phyloP scores from a whole-genome alignment of 2,329 filamentous ascomycete genomes.

The Fusarium domesticum region DNA sequence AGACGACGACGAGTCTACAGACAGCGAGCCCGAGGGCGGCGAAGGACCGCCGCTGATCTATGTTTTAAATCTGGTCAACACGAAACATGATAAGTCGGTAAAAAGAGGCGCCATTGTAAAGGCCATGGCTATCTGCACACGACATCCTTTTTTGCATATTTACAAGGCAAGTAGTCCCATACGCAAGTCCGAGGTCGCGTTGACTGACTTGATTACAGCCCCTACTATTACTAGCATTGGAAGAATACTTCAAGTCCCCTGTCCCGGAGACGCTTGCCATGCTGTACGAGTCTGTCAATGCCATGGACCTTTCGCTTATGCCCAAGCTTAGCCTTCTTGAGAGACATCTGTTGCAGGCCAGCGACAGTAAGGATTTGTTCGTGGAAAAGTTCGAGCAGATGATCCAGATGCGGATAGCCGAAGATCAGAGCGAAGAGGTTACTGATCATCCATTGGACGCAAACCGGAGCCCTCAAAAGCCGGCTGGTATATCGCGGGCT shows the following conservation, averaged over 20 bases:
- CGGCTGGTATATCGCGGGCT: slow-evolving; percentile 53
- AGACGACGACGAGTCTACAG: slow-evolving; percentile 52
- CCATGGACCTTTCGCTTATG: slow-evolving; percentile 94
- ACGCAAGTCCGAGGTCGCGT: background rate
- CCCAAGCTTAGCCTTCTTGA: slow-evolving; percentile 81
- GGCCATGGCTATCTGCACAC: slow-evolving; percentile 97
- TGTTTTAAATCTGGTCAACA: slow-evolving; percentile 95
- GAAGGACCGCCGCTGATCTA: slow-evolving; percentile 94
- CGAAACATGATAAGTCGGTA: slow-evolving; percentile 89
- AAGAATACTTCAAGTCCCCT: slow-evolving; percentile 95
- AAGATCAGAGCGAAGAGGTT: slow-evolving; percentile 52
- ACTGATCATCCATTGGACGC: slow-evolving; percentile 41
- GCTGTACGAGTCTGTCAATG: slow-evolving; percentile 89
- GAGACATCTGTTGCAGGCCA: slow-evolving; percentile 79
- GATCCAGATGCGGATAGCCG: slow-evolving; percentile 75
- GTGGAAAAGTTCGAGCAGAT: slow-evolving; percentile 97
- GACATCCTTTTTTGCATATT: slow-evolving; percentile 96
- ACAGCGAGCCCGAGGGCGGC: slow-evolving; percentile 64
- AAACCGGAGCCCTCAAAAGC: slow-evolving; percentile 46
- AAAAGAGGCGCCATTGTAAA: slow-evolving; percentile 95
- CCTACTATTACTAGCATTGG: slow-evolving; percentile 80
- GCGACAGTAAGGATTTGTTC: slow-evolving; percentile 93
- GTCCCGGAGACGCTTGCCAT: slow-evolving; percentile 82
- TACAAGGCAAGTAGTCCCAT: slow-evolving; percentile 69
- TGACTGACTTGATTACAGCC: slow-evolving; percentile 52